Percentiles rank a stretch among this genome's conserved stretches.
Evolutionary conservation across 139 green algal species (phyloP).

Genomic region (Chlorella sorokiniana): DNA sequence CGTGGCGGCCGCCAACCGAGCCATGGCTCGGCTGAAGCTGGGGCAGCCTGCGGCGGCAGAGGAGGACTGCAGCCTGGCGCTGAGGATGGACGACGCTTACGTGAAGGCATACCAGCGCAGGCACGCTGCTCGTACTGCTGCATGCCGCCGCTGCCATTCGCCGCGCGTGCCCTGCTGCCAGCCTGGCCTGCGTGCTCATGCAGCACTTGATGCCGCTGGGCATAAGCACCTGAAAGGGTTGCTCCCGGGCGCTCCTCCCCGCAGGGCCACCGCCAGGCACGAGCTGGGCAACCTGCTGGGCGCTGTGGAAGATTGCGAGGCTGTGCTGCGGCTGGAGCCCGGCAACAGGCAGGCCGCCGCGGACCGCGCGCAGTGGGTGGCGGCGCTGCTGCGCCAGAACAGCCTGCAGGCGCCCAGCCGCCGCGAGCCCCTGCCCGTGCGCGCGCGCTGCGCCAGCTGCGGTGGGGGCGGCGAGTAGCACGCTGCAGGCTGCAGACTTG

Average conservation of each 20-base stretch:
- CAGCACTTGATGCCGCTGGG: neutral
- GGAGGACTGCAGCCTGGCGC: constrained; percentile 61
- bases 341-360: constrained; percentile 50
- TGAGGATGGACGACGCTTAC: constrained; percentile 67
- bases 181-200: neutral
- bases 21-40: constrained; percentile 72
- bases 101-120: constrained; percentile 65
- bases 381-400: neutral
- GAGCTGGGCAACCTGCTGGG: constrained; percentile 51
- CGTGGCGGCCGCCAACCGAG: constrained; percentile 70
- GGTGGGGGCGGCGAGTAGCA: neutral
- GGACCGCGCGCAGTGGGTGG: constrained; percentile 45
- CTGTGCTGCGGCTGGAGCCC: constrained; percentile 68
- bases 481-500: no score
- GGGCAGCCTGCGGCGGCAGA: constrained; percentile 50
- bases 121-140: neutral
- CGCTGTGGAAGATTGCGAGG: constrained; percentile 71
- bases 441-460: neutral
- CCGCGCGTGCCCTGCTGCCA: neutral
- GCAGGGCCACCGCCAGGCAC: constrained; percentile 57
- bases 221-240: neutral
- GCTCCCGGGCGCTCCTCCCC: neutral
- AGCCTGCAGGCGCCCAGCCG: constrained; percentile 25
- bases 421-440: neutral
- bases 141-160: neutral